Evolutionary conservation across 805 yeast genomes (phyloP).

Genomic region (Candida dajiaensis): DNA sequence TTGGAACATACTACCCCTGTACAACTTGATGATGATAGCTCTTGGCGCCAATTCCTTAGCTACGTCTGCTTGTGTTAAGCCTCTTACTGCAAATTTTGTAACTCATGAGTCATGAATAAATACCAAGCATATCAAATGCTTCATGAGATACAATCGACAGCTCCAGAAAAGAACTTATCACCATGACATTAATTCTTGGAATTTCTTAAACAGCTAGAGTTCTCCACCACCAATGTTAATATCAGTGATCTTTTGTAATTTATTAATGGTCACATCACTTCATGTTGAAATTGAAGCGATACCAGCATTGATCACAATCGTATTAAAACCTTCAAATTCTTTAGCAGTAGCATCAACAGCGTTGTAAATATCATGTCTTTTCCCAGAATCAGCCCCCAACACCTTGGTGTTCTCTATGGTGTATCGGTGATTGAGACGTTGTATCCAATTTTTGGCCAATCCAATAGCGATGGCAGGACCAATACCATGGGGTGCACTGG

Average conservation of each 20-base stretch:
- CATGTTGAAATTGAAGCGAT: constrained; percentile 24
- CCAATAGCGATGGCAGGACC: constrained; percentile 80
- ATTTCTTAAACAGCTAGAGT: constrained; percentile 29
- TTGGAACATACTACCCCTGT: constrained; percentile 32
- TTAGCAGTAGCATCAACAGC: constrained; percentile 25
- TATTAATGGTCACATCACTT: constrained; percentile 24
- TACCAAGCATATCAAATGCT: constrained; percentile 27
- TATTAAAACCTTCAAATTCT: constrained; percentile 28
- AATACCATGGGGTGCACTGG: constrained; percentile 89
- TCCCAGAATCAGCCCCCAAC: constrained; percentile 23
- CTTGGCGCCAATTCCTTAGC: constrained; percentile 32
- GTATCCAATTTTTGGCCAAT: constrained; percentile 70
- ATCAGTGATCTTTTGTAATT: constrained; percentile 18
- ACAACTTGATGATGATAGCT: constrained; percentile 34
- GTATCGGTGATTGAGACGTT: constrained; percentile 25
- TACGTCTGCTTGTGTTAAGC: constrained; percentile 31
- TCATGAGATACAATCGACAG: constrained; percentile 31
- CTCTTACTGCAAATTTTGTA: constrained; percentile 33
- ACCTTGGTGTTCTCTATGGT: too few relatives aligned
- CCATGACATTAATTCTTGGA: constrained; percentile 22
- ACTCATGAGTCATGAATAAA: constrained; percentile 32
- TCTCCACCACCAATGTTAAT: constrained; percentile 30
- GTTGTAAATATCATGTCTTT: constrained; percentile 20
- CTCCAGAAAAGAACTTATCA: constrained; percentile 35
- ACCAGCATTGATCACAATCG: constrained; percentile 35